Percentiles rank a stretch among this genome's conserved stretches.
phyloP scores from a whole-genome alignment of 1,139 yeast species.

The Taiozyma sp. region DNA sequence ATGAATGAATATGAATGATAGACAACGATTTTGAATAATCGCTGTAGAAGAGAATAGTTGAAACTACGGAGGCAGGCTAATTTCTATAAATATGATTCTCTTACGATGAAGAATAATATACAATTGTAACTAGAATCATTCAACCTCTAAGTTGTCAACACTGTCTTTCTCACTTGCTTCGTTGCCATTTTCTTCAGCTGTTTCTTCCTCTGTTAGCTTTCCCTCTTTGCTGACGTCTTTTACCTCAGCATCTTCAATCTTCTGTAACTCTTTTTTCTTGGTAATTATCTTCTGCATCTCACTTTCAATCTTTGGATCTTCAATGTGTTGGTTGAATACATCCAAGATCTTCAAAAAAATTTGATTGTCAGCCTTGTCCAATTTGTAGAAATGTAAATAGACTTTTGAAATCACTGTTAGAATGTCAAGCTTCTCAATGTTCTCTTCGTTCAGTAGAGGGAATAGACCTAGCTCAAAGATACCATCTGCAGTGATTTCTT shows the following conservation, averaged over 20 bases:
- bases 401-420: conserved; percentile 66
- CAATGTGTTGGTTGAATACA: conserved; percentile 42
- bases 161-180: background rate
- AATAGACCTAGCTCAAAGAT: conserved; percentile 69
- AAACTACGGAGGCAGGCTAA: background rate
- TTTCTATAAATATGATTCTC: background rate
- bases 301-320: conserved; percentile 34
- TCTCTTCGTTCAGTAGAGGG: conserved; percentile 64
- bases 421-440: conserved; percentile 52
- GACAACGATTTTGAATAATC: background rate
- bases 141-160: background rate
- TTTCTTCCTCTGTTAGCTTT: conserved; percentile 13
- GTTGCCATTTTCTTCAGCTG: background rate
- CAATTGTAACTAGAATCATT: background rate
- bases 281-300: conserved; percentile 33
- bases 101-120: background rate
- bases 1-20: background rate
- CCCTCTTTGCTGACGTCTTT: conserved; percentile 31
- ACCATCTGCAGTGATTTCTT: conserved; percentile 41
- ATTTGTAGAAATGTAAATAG: conserved; percentile 52
- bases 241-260: conserved; percentile 1
- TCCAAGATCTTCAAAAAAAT: conserved; percentile 43
- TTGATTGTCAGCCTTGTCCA: conserved; percentile 35
- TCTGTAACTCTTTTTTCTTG: conserved; percentile 28
- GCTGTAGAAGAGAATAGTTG: background rate